Evolutionary conservation across 2,329 filamentous ascomycete genomes (phyloP).

Genomic region (Pestalotiopsis sp.): DNA sequence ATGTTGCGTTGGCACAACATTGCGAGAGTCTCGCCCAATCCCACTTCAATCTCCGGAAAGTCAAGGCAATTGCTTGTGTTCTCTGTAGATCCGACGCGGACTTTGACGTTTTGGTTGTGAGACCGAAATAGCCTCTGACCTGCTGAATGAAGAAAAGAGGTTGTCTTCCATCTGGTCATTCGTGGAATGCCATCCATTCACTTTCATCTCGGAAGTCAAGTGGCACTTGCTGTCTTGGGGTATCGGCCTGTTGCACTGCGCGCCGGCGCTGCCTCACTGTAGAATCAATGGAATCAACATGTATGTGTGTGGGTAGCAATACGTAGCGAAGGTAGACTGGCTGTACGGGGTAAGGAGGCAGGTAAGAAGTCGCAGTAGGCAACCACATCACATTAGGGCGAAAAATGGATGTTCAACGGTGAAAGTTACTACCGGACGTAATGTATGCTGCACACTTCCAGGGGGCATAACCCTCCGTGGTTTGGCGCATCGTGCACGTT

Average conservation of each 20-base stretch:
- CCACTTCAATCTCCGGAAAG: background rate
- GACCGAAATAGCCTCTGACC: background rate
- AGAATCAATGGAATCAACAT: background rate
- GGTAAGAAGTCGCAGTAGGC: background rate
- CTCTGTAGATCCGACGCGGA: background rate
- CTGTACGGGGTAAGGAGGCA: background rate
- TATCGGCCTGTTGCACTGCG: background rate
- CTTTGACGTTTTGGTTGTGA: background rate
- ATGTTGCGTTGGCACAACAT: background rate
- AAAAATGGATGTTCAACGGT: background rate
- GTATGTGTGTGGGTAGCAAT: background rate
- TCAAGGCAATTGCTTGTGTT: background rate
- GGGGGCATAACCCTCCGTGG: too few species aligned
- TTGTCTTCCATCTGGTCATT: background rate
- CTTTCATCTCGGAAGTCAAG: conserved; percentile 5
- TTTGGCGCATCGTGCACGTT: too few species aligned
- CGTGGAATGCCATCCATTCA: conserved; percentile 5
- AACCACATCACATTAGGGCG: background rate
- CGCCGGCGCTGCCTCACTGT: background rate
- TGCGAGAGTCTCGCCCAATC: background rate
- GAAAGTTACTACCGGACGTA: background rate
- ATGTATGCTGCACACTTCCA: background rate
- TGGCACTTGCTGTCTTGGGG: conserved; percentile 7
- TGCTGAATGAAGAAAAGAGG: conserved; percentile 1
- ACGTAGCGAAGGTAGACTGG: background rate